Evolutionary conservation across 495 filamentous ascomycete genomes (phyloP), one percentile per base, ranked within the genome.

Genomic region (Stereocaulon alpinum): DNA sequence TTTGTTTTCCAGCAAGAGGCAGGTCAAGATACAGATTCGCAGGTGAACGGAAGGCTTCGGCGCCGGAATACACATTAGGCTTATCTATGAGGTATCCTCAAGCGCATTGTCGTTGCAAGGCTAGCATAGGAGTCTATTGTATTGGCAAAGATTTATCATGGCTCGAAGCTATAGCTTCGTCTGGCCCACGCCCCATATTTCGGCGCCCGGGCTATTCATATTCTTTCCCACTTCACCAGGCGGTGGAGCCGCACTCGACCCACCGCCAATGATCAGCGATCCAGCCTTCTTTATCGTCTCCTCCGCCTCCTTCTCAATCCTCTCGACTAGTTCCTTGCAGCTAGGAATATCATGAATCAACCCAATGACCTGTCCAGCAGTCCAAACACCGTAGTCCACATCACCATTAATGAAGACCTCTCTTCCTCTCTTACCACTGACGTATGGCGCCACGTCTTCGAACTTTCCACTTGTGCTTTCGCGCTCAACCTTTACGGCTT

Each of bases 381-480:
- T 86, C 84, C 84, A 87, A 78, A 93, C 92, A 41, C 92, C 92
- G 71, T 81, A 89, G 63, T 98, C 87, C 60, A 86, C 79, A 68
- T 98, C 93, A 40, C 93, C 93, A 64, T 89, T 95, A 48, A 91
- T 63, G 71, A 96, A 98, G 24, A 98, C 93, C 76, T 96, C 77
- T 29, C 87, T 77, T 18, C 93, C 93, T 52, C 92, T 80, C 82
- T 96, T 87, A 48, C 93, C 93, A 68, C 89, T 96, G 24, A 98
- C 89, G 64, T 80, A 89, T 49, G 87, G 88, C 32, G 87, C 89
- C 60, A 98, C 83, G 72, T 97, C 93, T 59, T 85, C 81, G 64
- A 98, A 98, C 60, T 96, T 87, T 37, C 91, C 93, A 10, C 85
- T 87, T 63, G 73, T 82, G 74, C 88, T 93, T 80, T 91, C 87